A percentile compares a stretch with the other conserved stretches of the same genome.
Evolutionary conservation across 1,284 basidiomycete genomes (phyloP).

Genomic region (Cryptococcus amylolentus): DNA sequence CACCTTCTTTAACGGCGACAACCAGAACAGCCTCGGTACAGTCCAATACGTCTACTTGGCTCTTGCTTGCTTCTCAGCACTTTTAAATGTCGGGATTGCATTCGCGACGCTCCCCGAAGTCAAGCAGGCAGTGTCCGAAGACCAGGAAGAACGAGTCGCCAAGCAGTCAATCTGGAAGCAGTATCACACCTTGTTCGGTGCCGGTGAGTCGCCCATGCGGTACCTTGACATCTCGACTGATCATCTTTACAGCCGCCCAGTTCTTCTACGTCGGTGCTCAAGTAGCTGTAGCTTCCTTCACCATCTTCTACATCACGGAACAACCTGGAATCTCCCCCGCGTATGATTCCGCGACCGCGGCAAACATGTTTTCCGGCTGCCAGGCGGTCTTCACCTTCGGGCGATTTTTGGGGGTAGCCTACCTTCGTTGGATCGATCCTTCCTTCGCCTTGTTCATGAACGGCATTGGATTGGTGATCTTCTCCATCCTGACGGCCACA

Average conservation of each 20-base stretch:
- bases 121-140: slow-evolving; percentile 23
- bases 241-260: background rate
- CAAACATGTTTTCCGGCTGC: slow-evolving; percentile 35
- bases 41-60: slow-evolving; percentile 44
- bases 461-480: slow-evolving; percentile 28
- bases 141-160: slow-evolving; percentile 15
- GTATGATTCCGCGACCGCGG: slow-evolving; percentile 18
- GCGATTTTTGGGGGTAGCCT: slow-evolving; percentile 34
- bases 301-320: slow-evolving; percentile 32
- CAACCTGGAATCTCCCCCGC: slow-evolving; percentile 18
- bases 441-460: slow-evolving; percentile 31
- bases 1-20: slow-evolving; percentile 34
- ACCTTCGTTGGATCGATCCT: slow-evolving; percentile 34
- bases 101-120: slow-evolving; percentile 39
- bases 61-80: slow-evolving; percentile 22
- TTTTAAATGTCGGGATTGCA: slow-evolving; percentile 8
- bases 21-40: slow-evolving; percentile 20
- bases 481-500: slow-evolving; percentile 27
- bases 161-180: slow-evolving; percentile 28
- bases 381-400: slow-evolving; percentile 40
- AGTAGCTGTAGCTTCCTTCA: slow-evolving; percentile 33
- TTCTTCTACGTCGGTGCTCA: slow-evolving; percentile 27
- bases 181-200: slow-evolving; percentile 28
- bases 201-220: slow-evolving; percentile 20
- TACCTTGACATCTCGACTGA: background rate